These are phyloP conservation scores for Haplosporangium sp. DNA, from an alignment of 371 early-diverging fungal genomes.

Conservation along the genomic window DNA sequence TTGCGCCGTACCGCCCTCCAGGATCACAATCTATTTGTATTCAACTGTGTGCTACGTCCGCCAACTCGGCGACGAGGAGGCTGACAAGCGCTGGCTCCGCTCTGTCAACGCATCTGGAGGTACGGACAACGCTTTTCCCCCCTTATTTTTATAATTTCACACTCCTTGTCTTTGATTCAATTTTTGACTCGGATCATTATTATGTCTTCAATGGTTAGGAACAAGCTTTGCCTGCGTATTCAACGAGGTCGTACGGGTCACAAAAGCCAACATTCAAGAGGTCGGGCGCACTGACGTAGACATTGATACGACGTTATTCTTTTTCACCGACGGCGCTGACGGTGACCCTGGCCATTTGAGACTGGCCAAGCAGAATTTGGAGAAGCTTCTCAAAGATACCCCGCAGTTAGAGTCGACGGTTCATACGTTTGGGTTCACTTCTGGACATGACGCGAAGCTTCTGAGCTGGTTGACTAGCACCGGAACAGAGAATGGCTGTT, in stretches of 20 bases:
- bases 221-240: conserved; percentile 39
- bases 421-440: conserved; percentile 48
- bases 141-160: conserved; percentile 1
- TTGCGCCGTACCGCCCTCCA: conserved; percentile 12
- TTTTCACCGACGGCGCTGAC: conserved; percentile 52
- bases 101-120: conserved; percentile 31
- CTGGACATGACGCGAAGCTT: conserved; percentile 39
- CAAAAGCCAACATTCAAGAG: not conserved
- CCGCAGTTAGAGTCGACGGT: conserved; percentile 26
- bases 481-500: conserved; percentile 36
- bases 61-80: conserved; percentile 8
- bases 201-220: conserved; percentile 7
- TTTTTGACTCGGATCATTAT: not conserved
- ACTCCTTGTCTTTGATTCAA: not conserved
- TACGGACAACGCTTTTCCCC: conserved; percentile 7
- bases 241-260: conserved; percentile 9
- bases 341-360: not conserved
- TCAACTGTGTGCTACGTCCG: conserved; percentile 10
- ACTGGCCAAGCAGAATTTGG: conserved; percentile 8
- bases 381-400: conserved; percentile 15
- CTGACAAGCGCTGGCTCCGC: conserved; percentile 12
- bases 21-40: conserved; percentile 34
- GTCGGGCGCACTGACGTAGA: conserved; percentile 8
- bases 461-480: conserved; percentile 43
- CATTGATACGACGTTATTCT: conserved; percentile 36